phyloP scores from a whole-genome alignment of 73 alveolate species.

The Breviolum minutum region DNA sequence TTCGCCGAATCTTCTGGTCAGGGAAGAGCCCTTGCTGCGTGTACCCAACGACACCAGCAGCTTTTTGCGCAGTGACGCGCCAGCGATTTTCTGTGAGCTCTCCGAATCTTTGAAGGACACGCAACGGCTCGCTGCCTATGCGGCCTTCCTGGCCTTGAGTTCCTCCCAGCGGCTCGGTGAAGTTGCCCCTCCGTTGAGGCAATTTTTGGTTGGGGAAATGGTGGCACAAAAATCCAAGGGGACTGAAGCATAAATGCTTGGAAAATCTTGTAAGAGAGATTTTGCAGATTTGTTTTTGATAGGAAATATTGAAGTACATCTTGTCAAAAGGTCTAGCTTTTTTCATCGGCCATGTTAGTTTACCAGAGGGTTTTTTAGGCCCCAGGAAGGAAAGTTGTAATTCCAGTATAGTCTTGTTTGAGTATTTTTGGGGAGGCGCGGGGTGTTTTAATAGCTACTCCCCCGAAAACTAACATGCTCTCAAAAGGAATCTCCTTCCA shows the following conservation, averaged over 20 bases:
- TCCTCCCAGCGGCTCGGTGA: not conserved
- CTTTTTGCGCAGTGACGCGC: not conserved
- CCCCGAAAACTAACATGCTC: too few relatives aligned
- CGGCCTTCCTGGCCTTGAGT: not conserved
- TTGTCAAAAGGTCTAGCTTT: too few relatives aligned
- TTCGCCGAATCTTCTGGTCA: not conserved
- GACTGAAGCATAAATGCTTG: not conserved
- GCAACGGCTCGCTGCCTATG: not conserved
- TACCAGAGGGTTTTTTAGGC: too few relatives aligned
- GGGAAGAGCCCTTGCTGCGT: constrained; percentile 8
- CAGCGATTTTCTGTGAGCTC: not conserved
- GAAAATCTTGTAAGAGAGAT: too few relatives aligned
- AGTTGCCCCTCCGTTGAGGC: not conserved
- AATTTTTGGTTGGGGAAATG: not conserved
- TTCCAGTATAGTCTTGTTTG: too few relatives aligned
- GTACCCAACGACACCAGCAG: not conserved
- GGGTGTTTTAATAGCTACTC: too few relatives aligned
- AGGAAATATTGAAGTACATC: too few relatives aligned
- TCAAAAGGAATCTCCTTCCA: too few relatives aligned
- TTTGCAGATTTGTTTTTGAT: too few relatives aligned
- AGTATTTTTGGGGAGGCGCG: too few relatives aligned
- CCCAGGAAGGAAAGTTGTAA: too few relatives aligned
- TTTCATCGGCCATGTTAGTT: too few relatives aligned
- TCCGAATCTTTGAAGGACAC: not conserved
- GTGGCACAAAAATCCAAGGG: not conserved